Base-by-base conservation (phyloP, 108 stramenopile species). In the Skeletonema marinoi region DNA sequence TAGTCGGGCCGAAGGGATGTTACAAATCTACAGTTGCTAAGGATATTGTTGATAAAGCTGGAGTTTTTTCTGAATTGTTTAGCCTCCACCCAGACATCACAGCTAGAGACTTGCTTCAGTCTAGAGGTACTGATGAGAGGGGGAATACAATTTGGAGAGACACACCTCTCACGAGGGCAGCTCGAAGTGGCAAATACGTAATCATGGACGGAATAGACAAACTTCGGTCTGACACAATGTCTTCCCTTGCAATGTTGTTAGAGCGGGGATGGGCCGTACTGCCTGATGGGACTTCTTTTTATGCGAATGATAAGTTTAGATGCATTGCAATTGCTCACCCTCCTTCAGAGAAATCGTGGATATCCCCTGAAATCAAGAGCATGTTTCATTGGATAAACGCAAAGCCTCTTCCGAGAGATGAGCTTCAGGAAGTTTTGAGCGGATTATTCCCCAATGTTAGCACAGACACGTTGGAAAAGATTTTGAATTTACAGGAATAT, bases 151-250 rank as follows among this genome's bases (percentile, higher is more conserved):
- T 42, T 10, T 98, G 97, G 97, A 75, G 73, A 70, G 81, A 88
- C 41, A 88, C 90, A 2, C 93, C 95, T 4, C 74, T 98, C 38
- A 74, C 89, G 2, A 65, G 71, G 31, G 93, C 97, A 0, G 93
- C 92, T 32, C 36, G 75, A 51, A 71, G 80, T 3, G 97, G 96
- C 6, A 65, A 66, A 29, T 44, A 80, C 8, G 73, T 78, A 0
- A 75, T 95, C 42, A 74, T 98, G 32, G 97, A 98, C 84, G 95
- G 94, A 13, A 75, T 93, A 21, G 92, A 98, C 21, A 93, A 90
- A 54, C 72, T 94, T 32, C 81, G 84, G 3, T 33, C 81, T 30
- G 94, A 91, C 78, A 79, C 84, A 3, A 74, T 95, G 66, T 56
- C 88, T n/a, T 78, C 88, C 13, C 80, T 93, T 50, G 81, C 82